Percentiles rank a stretch among this genome's conserved stretches.
Evolutionary conservation across 352 stramenopile genomes (phyloP).

Genomic region (Phytophthora kernoviae): DNA sequence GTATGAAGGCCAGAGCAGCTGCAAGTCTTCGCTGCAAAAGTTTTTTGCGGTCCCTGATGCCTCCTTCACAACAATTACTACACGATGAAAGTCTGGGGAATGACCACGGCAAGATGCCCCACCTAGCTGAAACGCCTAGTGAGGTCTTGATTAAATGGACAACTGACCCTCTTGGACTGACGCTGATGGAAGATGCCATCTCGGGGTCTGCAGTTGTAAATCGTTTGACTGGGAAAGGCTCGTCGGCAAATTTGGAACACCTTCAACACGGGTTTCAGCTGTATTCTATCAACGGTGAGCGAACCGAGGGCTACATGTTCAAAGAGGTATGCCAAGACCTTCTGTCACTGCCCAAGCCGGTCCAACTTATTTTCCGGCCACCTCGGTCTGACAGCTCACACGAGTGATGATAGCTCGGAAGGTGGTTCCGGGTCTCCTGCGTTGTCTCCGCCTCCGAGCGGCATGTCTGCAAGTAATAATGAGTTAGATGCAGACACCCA

Average conservation of each 20-base stretch:
- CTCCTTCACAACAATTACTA: constrained; percentile 2
- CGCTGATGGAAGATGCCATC: constrained; percentile 55
- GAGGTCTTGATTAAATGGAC: constrained; percentile 61
- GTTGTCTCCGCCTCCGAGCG: constrained; percentile 2
- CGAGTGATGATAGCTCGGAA: constrained; percentile 16
- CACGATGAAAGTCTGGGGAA: constrained; percentile 5
- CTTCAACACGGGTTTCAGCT: constrained; percentile 55
- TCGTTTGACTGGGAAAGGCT: constrained; percentile 72
- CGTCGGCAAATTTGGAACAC: constrained; percentile 37
- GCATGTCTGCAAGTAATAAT: background rate
- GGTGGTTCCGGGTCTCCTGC: constrained; percentile 4
- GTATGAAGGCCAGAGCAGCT: constrained; percentile 11
- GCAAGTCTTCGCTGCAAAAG: constrained; percentile 22
- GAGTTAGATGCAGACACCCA: constrained; percentile 15
- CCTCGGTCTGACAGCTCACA: constrained; percentile 12
- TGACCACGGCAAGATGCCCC: background rate
- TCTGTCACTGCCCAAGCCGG: constrained; percentile 42
- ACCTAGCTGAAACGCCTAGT: background rate
- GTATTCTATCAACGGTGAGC: constrained; percentile 53
- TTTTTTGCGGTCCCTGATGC: constrained; percentile 17
- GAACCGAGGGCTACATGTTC: constrained; percentile 33
- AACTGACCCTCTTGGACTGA: constrained; percentile 51
- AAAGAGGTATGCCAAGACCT: constrained; percentile 43
- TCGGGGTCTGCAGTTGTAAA: constrained; percentile 58
- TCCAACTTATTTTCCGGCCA: constrained; percentile 54